Evolutionary conservation across 805 yeast species (phyloP), one percentile per base, ranked within the genome.

Genomic region (Diddensiella caesifluorescens): DNA sequence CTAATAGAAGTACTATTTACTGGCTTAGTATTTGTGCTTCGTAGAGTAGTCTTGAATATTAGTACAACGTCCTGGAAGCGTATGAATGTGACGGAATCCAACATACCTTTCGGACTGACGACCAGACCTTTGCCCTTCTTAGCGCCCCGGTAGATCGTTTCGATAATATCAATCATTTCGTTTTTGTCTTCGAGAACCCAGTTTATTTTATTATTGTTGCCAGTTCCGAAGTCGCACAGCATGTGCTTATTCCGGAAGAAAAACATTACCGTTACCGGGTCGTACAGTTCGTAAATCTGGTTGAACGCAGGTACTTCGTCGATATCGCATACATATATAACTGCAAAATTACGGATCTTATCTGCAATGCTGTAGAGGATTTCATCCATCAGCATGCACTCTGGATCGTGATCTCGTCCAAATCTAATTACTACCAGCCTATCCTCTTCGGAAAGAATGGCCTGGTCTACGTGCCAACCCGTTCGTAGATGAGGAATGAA

Each of bases 161-260:
- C 98, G 7, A 92, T 65, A 22, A 92, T 83, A 61, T 90, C 97
- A 16, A 92, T 83, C 70, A 92, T 63, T 52, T 88, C 97, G 60
- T 90, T 96, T 47, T 82, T 80, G 58, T 85, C 85, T 31, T 76
- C 79, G 18, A 83, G 60, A 9, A 77, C 71, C 62, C 90, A 90
- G 57, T 87, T 88, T 67, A 92, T 68, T 69, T 92, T 90, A 69
- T 92, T 92, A 63, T 92, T 92, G 59, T 92, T 88, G 23, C 98
- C 98, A 0, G 97, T 92, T 2, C 98, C 98, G 62, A 89, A 88
- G 68, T 92, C 98, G 63, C 96, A 86, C 94, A 92, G 79, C 95
- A 90, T 89, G 62, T 90, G 97, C 60, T 87, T 63, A 65, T 90
- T 90, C 39, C 94, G 69, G 64, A 75, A 87, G 62, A 92, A 90